Conservation (phyloP, 331 rosid species). For the Telfairia occidentalis region DNA sequence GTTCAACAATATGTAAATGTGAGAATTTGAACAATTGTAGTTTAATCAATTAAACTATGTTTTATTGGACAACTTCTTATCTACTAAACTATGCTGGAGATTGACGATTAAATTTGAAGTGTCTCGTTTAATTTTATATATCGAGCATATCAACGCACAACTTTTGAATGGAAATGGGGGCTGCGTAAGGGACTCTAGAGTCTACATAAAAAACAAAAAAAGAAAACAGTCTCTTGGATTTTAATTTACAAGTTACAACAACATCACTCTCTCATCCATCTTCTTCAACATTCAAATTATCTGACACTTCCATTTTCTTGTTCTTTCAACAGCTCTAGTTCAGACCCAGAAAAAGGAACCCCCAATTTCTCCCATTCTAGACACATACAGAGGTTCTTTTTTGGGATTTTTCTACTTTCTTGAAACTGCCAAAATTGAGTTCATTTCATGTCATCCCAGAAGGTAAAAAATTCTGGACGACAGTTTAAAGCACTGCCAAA, state of each 20-base stretch:
- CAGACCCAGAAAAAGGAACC: too few species aligned
- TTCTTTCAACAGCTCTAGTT: background rate
- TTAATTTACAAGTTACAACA: background rate
- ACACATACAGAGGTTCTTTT: background rate
- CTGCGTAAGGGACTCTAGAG: background rate
- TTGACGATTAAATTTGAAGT: too few species aligned
- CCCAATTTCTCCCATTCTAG: background rate
- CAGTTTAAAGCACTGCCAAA: constrained; percentile 11
- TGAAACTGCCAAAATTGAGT: background rate
- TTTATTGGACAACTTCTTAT: too few species aligned
- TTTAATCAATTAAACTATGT: too few species aligned
- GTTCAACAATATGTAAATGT: too few species aligned
- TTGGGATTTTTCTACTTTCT: background rate
- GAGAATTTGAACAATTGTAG: too few species aligned
- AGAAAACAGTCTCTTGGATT: background rate
- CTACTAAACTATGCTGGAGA: too few species aligned
- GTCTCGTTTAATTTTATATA: background rate
- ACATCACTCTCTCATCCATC: background rate
- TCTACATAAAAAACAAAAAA: background rate
- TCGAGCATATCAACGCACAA: background rate
- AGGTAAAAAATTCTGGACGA: background rate
- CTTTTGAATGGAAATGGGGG: background rate
- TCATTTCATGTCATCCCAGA: background rate
- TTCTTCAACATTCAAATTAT: background rate
- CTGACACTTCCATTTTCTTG: background rate